Percentiles rank a stretch among this genome's conserved stretches.
Evolutionary conservation across 345 rosid genomes (phyloP).

Genomic region (Crucihimalaya himalaica): DNA sequence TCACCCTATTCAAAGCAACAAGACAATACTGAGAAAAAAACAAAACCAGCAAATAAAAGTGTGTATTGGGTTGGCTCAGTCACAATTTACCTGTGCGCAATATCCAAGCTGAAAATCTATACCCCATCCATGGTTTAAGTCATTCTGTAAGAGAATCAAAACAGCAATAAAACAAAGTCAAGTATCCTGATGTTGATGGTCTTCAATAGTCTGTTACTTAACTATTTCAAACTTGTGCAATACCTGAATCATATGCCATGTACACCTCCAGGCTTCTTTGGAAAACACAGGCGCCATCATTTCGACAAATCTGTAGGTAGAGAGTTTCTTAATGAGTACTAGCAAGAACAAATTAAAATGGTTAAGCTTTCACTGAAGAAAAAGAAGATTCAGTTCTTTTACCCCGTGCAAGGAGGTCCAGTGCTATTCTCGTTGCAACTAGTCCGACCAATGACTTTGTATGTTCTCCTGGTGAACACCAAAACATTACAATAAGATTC

Average conservation of each 20-base stretch:
- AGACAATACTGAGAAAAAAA: conserved; percentile 7
- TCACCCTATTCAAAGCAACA: conserved; percentile 58
- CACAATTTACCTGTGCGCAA: conserved; percentile 65
- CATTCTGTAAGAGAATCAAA: conserved; percentile 51
- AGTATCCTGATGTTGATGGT: background rate
- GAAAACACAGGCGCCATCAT: conserved; percentile 96
- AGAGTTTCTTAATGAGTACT: conserved; percentile 7
- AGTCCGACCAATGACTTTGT: conserved; percentile 38
- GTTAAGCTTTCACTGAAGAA: background rate
- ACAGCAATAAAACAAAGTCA: background rate
- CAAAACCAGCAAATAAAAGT: background rate
- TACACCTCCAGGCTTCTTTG: conserved; percentile 74
- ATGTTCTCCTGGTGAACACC: conserved; percentile 46
- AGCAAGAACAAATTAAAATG: background rate
- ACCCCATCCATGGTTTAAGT: conserved; percentile 79
- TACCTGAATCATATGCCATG: conserved; percentile 90
- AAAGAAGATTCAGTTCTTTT: background rate
- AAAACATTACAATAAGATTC: background rate
- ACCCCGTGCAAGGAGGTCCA: conserved; percentile 68
- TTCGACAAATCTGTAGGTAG: conserved; percentile 66
- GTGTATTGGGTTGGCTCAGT: conserved; percentile 1
- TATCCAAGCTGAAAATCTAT: conserved; percentile 76
- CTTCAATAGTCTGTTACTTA: conserved; percentile 3
- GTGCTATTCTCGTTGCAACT: conserved; percentile 49
- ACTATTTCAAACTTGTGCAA: background rate